Evolutionary conservation across 2,329 filamentous ascomycete species (phyloP), one percentile per base, ranked within the genome.

Genomic region (Cyphellophora attinorum): DNA sequence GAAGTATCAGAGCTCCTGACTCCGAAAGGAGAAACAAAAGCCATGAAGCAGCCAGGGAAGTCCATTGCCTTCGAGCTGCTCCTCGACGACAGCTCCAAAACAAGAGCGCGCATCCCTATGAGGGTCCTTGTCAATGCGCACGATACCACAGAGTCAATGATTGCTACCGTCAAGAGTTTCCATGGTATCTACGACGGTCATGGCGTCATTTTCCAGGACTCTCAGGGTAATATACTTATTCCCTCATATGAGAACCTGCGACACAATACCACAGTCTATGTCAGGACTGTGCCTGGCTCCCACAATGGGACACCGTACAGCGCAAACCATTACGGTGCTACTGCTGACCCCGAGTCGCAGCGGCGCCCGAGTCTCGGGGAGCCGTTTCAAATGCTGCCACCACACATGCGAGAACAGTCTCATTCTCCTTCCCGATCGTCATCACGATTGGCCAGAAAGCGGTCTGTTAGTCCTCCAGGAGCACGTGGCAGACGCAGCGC

Each of bases 91-190:
- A 64, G 67, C 40, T 70, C 70, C 41, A 70, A 72, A 47, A 64
- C 68, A 41, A 64, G 68, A 53, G 75, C 74, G 48, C 68, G 76
- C 41, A 70, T 79, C 34, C 76, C 76, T 10, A 76, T 80, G 70
- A 65, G 74, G 46, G 75, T 81, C 29, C 83, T 93, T 53, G 95
- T 98, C 49, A 94, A 81, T 54, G 85, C 85, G 30, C 88, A 96
- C 60, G 91, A 98, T 66, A 88, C 85, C 34, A 96, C 89, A 14
- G 89, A 96, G 56, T 95, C 88, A 21, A 98, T 98, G 63, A 85
- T 96, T 45, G 91, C 86, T 11, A 96, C 91, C 2, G 89, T 96
- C 54, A 96, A 94, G 72, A 96, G 95, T 68, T 96, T 96, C 65
- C 96, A 94, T 57, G 91, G 91, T 41, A 73, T 98, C 48, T 95